Percentiles rank a stretch among this genome's conserved stretches.
These are phyloP conservation scores for Trichophaea hybrida DNA, from an alignment of 2,329 filamentous ascomycete genomes.

Conservation along the genomic window DNA sequence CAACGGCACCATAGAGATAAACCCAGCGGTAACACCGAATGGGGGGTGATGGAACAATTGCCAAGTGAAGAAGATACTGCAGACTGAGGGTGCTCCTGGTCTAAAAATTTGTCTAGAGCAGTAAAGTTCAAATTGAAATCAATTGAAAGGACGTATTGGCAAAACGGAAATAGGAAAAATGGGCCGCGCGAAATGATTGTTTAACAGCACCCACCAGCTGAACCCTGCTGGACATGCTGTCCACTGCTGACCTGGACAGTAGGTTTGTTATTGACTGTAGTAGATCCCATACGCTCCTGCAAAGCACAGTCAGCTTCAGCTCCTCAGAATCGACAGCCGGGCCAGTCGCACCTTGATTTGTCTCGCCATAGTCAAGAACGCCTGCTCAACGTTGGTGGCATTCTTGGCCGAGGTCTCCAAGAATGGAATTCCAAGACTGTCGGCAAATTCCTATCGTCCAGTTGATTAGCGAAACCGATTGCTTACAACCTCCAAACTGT, in stretches of 20 bases:
- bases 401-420: conserved; percentile 99
- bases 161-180: conserved; percentile 2
- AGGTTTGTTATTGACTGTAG: conserved; percentile 91
- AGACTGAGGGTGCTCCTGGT: conserved; percentile 59
- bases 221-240: conserved; percentile 79
- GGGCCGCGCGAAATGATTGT: conserved; percentile 25
- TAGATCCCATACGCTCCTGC: conserved; percentile 89
- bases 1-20: neutral
- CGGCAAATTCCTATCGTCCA: conserved; percentile 71
- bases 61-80: conserved; percentile 62
- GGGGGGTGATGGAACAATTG: conserved; percentile 50
- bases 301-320: conserved; percentile 3
- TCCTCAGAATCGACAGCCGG: neutral
- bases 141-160: conserved; percentile 1
- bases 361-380: conserved; percentile 98
- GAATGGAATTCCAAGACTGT: conserved; percentile 97
- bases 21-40: neutral
- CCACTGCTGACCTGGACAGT: conserved; percentile 92
- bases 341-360: conserved; percentile 63
- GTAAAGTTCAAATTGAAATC: conserved; percentile 2
- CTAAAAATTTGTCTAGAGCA: conserved; percentile 5
- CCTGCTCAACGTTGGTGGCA: conserved; percentile 97
- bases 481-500: neutral
- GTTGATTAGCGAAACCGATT: neutral
- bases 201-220: conserved; percentile 84